Percentiles rank a stretch among this genome's conserved stretches.
These are phyloP conservation scores for Monosporascus sp. DNA, from an alignment of 2,329 filamentous ascomycete genomes.

Conservation along the genomic window DNA sequence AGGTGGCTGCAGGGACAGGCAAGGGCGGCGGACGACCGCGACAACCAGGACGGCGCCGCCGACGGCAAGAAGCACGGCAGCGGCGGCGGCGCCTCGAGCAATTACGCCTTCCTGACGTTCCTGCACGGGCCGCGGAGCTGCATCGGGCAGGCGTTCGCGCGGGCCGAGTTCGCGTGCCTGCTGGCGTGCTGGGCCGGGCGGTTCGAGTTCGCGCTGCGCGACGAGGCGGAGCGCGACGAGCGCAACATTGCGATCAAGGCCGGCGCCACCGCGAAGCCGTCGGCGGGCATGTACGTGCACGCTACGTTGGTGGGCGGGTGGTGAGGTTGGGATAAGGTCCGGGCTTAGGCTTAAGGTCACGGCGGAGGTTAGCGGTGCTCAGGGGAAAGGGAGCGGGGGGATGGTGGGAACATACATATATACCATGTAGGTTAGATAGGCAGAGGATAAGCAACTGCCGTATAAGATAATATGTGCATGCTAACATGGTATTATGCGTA, in stretches of 20 bases:
- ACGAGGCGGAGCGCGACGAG: slow-evolving; percentile 61
- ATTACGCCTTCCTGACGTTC: slow-evolving; percentile 77
- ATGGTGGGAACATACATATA: no score
- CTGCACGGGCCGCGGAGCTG: slow-evolving; percentile 81
- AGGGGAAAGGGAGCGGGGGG: no score
- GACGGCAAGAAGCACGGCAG: slow-evolving; percentile 37
- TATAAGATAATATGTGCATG: no score
- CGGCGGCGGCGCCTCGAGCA: slow-evolving; percentile 67
- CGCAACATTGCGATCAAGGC: slow-evolving; percentile 61
- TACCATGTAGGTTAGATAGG: no score
- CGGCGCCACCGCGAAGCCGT: slow-evolving; percentile 67
- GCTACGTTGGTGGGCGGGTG: slow-evolving; percentile 64
- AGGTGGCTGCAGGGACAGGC: slow-evolving; percentile 53
- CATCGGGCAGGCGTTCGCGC: slow-evolving; percentile 77
- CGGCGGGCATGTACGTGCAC: slow-evolving; percentile 65
- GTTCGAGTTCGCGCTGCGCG: slow-evolving; percentile 58
- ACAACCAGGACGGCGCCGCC: background rate
- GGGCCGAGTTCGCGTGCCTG: slow-evolving; percentile 78
- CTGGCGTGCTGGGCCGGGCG: slow-evolving; percentile 71
- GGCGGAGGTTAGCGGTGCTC: no score
- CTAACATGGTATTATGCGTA: no score
- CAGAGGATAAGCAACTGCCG: no score
- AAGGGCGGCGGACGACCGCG: slow-evolving; percentile 17
- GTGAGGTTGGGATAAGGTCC: slow-evolving; percentile 30
- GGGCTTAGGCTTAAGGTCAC: no score